Base-by-base conservation (phyloP, 2,329 filamentous ascomycete genomes). In the Pezicula rhizophila region DNA sequence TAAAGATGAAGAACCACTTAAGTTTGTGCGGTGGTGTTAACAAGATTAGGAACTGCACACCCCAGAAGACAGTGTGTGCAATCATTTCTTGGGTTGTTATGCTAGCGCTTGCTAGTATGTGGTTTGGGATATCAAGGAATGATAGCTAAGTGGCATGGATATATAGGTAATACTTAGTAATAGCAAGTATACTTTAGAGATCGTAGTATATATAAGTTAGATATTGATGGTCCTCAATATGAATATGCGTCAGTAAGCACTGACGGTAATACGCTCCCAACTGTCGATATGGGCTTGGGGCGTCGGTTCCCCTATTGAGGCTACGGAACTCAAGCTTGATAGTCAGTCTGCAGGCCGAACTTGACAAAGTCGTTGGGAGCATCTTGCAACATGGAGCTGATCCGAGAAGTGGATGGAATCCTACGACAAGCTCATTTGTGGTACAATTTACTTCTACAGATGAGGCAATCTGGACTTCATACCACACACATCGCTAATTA, bases 61-160 rank as follows among this genome's bases (percentile, higher is more conserved):
- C 31, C 41, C 45, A 48, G 42, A 50, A 55, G 10, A 81, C 53
- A 51, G 81, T 73, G 56, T 77, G 77, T 20, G 68, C 69, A 15
- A 78, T 56, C 69, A 82, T 69, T 7, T 73, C 72, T 50, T 77
- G 71, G 5, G 72, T 77, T 8, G 74, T 76, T 42, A 79, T 78
- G 15, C 77, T 76, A 12, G 39, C 38, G 18, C 75, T 70, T 4
- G 60, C 66, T 2, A 62, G 65, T 2, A 82, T 67, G n/a, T 68
- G 64, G 55, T 82, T 82, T 0, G 71, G 69, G 8, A 81, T 65
- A 20, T 48, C 17, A 1, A 66, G 65, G 2, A 72, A 81, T 14
- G 70, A 74, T 0, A 78, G 78, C 73, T 76, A 80, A 40, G 69
- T 67, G 18, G 70, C 67, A 2, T 63, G 63, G 31, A 73, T n/a